phyloP scores from a whole-genome alignment of 768 basidiomycete species.

The Phylloporus scabripes region DNA sequence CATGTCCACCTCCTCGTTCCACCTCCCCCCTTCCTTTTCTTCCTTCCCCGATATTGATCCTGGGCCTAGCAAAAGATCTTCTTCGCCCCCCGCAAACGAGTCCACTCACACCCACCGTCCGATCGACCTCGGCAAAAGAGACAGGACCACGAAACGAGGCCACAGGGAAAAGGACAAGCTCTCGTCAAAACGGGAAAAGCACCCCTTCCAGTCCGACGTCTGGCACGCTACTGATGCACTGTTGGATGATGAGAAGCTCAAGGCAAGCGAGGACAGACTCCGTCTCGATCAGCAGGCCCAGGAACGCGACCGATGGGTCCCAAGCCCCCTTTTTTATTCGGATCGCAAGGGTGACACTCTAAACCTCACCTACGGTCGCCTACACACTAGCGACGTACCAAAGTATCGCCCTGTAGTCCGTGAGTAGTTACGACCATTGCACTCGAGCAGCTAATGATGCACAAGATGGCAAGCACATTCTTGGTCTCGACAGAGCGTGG shows the following conservation, averaged over 20 bases:
- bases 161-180: conserved; percentile 30
- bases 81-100: conserved; percentile 16
- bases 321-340: conserved; percentile 46
- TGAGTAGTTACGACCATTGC: conserved; percentile 32
- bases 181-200: conserved; percentile 27
- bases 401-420: conserved; percentile 56
- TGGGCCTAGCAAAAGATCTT: conserved; percentile 32
- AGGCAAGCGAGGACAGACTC: conserved; percentile 33
- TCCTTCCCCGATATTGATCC: conserved; percentile 64
- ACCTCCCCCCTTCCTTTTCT: conserved; percentile 59
- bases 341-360: conserved; percentile 63
- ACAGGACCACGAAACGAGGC: conserved; percentile 18
- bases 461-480: conserved; percentile 44
- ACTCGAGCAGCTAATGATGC: conserved; percentile 45
- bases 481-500: conserved; percentile 55
- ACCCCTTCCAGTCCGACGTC: conserved; percentile 21
- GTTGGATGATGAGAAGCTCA: conserved; percentile 29
- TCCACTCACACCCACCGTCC: conserved; percentile 8
- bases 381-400: conserved; percentile 59
- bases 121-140: conserved; percentile 13
- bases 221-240: conserved; percentile 16
- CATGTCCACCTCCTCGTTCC: conserved; percentile 54
- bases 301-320: conserved; percentile 23
- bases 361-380: conserved; percentile 62
- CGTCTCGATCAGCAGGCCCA: conserved; percentile 16